Evolutionary conservation across 2,329 filamentous ascomycete genomes (phyloP).

Genomic region (Chaetomium olivaceum): DNA sequence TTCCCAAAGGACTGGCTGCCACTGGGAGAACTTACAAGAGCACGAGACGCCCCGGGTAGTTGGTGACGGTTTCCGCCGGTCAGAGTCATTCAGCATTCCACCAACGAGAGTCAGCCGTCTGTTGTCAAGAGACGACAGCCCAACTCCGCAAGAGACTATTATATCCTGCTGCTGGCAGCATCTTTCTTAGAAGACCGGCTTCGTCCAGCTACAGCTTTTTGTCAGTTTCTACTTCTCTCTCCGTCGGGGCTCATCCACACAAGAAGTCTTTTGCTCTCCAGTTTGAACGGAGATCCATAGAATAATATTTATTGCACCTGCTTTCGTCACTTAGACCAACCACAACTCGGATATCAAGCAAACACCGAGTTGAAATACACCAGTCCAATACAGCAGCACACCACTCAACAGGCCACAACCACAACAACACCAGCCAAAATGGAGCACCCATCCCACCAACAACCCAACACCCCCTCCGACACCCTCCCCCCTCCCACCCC

Average conservation of each 20-base stretch:
- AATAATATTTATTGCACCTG: neutral
- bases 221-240: conserved; percentile 8
- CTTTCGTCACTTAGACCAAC: neutral
- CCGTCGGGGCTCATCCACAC: neutral
- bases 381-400: neutral
- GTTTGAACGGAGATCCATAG: neutral
- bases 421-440: conserved; percentile 8
- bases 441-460: conserved; percentile 18
- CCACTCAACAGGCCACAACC: neutral
- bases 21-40: conserved; percentile 17
- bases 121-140: conserved; percentile 17
- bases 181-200: conserved; percentile 1
- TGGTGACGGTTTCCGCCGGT: conserved; percentile 5
- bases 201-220: conserved; percentile 6
- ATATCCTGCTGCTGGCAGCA: conserved; percentile 23
- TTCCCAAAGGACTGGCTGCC: conserved; percentile 17
- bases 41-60: conserved; percentile 2
- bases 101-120: neutral
- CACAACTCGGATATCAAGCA: neutral
- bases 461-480: conserved; percentile 16
- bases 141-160: conserved; percentile 14
- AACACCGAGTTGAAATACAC: neutral
- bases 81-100: conserved; percentile 17
- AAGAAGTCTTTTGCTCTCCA: neutral
- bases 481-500: conserved; percentile 1